Conservation (phyloP, 257 asterid species). For the Fraxinus cuspidata region DNA sequence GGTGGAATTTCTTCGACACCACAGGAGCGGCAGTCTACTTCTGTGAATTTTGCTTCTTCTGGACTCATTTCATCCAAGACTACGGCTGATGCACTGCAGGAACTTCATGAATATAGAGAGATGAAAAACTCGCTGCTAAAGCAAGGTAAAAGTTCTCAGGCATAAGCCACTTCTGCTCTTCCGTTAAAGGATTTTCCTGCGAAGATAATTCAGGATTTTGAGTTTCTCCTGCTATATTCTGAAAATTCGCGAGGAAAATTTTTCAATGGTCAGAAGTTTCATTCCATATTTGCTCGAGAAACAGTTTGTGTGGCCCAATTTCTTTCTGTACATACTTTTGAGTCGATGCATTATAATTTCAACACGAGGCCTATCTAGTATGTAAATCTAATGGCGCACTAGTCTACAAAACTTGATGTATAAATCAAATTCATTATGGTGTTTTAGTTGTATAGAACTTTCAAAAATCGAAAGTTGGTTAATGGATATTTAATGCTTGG, state of each 20-base stretch:
- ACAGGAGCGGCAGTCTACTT: slow-evolving; percentile 24
- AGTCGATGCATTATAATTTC: slow-evolving; percentile 21
- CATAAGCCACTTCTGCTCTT: slow-evolving; percentile 19
- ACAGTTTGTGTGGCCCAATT: slow-evolving; percentile 8
- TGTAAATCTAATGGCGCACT: slow-evolving; percentile 19
- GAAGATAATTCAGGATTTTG: background rate
- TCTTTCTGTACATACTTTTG: slow-evolving; percentile 30
- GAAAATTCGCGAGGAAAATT: slow-evolving; percentile 14
- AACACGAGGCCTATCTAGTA: slow-evolving; percentile 23
- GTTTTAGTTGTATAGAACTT: background rate
- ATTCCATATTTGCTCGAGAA: slow-evolving; percentile 11
- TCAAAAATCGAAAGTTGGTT: background rate
- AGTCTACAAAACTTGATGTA: background rate
- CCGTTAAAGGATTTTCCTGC: background rate
- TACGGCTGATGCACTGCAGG: slow-evolving; percentile 70
- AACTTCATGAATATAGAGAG: slow-evolving; percentile 53
- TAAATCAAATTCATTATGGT: background rate
- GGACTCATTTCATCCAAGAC: slow-evolving; percentile 51
- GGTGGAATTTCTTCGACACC: slow-evolving; percentile 26
- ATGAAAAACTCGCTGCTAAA: slow-evolving; percentile 54
- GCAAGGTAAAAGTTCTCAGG: slow-evolving; percentile 37
- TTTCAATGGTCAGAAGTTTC: slow-evolving; percentile 23
- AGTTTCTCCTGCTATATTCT: slow-evolving; percentile 19
- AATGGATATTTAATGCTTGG: background rate
- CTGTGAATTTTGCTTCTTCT: slow-evolving; percentile 39